Evolutionary conservation across 75 land plant genomes (phyloP), one percentile per base, ranked within the genome.

Genomic region (Cupressus sempervirens): DNA sequence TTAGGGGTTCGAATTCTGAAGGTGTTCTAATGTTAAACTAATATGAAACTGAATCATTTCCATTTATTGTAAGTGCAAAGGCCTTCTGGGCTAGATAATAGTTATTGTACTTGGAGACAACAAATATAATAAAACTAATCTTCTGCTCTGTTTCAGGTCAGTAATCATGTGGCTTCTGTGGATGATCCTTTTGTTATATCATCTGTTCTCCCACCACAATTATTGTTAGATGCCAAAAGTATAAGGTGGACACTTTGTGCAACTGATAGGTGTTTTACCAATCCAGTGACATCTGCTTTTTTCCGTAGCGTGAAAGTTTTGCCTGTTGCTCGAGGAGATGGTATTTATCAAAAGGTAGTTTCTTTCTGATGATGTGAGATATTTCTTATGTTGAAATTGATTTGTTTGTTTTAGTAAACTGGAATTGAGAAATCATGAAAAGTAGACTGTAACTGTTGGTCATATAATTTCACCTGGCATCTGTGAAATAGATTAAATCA

Each of bases 241-340:
- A 74, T 96, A 76, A 92, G 99, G 84, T 97, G 99, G 99, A 96
- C 99, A 0, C 93, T 96, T 43, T 97, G 99, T 91, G 99, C 99
- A 43, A 89, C 95, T 34, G 99, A 97, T 84, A 89, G 98, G 30
- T 98, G 99, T 83, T 98, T 98, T 83, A 89, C 82, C 11, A 96
- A 93, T 88, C 89, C 93, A 29, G 90, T 91, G 38, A 89, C 89
- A 30, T 93, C 99, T 81, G 90, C 96, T 52, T 98, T 98, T 76
- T 98, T 98, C 83, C 89, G 86, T 18, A 87, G 89, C 88, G 94
- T 98, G 41, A 98, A 98, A 92, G 99, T 98, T 68, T 85, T 98
- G 74, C 98, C 99, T 56, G 91, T 98, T 86, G 77, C 94, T 84
- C 98, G 98, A 83, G 99, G 99, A 82, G 94, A 94, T 85, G 99